Conservation (phyloP, 169 alveolate genomes). For the Plasmodium blacklocki region DNA sequence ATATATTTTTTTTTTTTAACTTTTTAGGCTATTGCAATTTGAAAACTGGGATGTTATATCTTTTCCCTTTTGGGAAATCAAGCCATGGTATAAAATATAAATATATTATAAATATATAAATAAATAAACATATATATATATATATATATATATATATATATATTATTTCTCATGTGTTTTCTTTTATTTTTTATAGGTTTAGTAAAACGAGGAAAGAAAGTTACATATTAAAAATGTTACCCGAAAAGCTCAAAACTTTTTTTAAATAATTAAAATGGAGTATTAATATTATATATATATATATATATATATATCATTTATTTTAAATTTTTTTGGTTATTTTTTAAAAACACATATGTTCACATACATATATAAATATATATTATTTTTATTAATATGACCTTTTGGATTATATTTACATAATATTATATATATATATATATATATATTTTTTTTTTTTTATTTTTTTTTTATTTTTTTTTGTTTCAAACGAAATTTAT, state of each 20-base stretch:
- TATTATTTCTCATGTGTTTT: not conserved
- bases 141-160: not conserved
- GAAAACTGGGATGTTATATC: constrained; percentile 71
- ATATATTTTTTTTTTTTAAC: not conserved
- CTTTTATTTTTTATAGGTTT: constrained; percentile 29
- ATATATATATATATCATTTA: no score
- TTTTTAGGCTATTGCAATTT: constrained; percentile 40
- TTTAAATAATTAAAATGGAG: constrained; percentile 22
- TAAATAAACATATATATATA: not conserved
- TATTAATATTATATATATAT: no score
- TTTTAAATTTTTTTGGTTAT: no score
- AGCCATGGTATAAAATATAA: constrained; percentile 59
- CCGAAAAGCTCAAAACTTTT: constrained; percentile 25
- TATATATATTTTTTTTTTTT: no score
- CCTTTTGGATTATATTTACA: no score
- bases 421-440: no score
- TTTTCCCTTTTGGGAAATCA: constrained; percentile 75
- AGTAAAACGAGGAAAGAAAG: constrained; percentile 69
- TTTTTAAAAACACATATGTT: no score
- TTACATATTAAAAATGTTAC: constrained; percentile 46
- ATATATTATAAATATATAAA: not conserved
- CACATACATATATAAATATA: no score
- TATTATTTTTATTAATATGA: no score
- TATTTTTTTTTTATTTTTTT: no score
- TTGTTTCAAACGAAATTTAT: no score